These are phyloP conservation scores for Dictyostelium capitatum DNA, from an alignment of 78 protist species.

Conservation along the genomic window DNA sequence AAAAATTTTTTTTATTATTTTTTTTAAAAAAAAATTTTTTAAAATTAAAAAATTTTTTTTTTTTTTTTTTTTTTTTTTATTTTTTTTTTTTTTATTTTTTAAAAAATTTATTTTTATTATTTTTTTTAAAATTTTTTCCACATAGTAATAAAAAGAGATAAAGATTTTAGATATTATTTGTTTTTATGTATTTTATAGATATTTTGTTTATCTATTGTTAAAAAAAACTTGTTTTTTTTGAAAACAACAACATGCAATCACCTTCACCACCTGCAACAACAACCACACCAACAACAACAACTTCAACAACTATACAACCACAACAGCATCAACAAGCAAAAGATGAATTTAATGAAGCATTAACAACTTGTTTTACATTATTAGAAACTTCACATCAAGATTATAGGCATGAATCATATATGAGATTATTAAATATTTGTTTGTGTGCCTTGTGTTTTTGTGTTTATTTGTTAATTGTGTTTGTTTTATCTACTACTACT, in stretches of 20 bases:
- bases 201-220: constrained; percentile 1
- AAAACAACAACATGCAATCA: not conserved
- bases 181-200: too few relatives aligned
- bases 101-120: too few relatives aligned
- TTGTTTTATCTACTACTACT: too few relatives aligned
- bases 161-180: too few relatives aligned
- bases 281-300: not conserved
- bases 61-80: too few relatives aligned
- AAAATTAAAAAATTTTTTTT: too few relatives aligned
- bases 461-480: too few relatives aligned
- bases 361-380: constrained; percentile 37
- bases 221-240: not conserved
- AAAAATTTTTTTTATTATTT: too few relatives aligned
- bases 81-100: too few relatives aligned
- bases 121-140: not conserved
- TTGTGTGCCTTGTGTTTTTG: not conserved
- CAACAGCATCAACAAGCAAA: constrained; percentile 22
- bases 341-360: constrained; percentile 71
- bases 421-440: not conserved
- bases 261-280: not conserved
- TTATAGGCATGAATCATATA: constrained; percentile 46
- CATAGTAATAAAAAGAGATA: not conserved
- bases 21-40: too few relatives aligned
- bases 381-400: constrained; percentile 64
- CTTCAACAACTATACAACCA: not conserved